phyloP scores from a whole-genome alignment of 345 rosid genomes.

The Arabidopsis arenosa region DNA sequence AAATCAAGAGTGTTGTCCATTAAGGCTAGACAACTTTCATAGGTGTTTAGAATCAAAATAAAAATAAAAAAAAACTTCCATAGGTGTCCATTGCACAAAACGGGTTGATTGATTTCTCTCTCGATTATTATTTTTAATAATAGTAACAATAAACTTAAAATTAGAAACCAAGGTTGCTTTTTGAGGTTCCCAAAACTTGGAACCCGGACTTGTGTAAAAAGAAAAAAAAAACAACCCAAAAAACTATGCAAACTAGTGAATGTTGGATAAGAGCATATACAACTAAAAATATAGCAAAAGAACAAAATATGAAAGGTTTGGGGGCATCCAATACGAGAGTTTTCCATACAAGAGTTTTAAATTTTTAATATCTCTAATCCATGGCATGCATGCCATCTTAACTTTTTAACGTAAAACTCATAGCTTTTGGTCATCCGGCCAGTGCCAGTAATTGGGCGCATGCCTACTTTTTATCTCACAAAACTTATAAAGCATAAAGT shows the following conservation, averaged over 20 bases:
- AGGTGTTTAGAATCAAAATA: not conserved
- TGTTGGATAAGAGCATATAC: constrained; percentile 11
- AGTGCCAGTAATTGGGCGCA: constrained; percentile 3
- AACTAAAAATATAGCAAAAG: not conserved
- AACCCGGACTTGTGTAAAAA: constrained; percentile 31
- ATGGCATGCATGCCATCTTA: constrained; percentile 15
- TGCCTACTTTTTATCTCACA: not conserved
- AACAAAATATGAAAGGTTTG: not conserved
- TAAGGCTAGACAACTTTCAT: constrained; percentile 24
- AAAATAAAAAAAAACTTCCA: not conserved
- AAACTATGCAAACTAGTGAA: constrained; percentile 21
- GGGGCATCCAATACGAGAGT: not conserved
- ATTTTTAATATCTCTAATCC: not conserved
- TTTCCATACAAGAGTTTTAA: not conserved
- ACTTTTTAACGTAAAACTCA: constrained; percentile 9
- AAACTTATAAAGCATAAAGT: not conserved
- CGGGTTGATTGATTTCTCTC: constrained; percentile 22
- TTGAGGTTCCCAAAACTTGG: constrained; percentile 38
- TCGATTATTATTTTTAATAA: not conserved
- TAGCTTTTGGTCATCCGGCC: constrained; percentile 6
- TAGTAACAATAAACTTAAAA: not conserved
- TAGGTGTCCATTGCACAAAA: constrained; percentile 31
- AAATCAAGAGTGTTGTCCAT: constrained; percentile 38
- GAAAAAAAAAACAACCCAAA: not conserved
- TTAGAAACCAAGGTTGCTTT: constrained; percentile 25